phyloP scores from a whole-genome alignment of 805 yeast genomes.

The Millerago galiae region DNA sequence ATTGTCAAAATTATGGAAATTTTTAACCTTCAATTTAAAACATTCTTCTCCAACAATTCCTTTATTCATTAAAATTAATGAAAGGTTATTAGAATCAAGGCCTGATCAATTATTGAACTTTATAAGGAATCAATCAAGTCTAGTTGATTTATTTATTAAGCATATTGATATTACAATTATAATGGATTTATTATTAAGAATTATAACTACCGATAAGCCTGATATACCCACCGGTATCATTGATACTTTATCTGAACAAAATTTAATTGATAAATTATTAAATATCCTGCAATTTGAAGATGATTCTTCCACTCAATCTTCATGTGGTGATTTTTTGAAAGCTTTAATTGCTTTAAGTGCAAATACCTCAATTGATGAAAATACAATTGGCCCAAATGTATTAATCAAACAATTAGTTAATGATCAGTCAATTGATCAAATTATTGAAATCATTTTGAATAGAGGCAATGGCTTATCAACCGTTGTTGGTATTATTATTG shows the following conservation, averaged over 20 bases:
- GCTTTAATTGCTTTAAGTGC: constrained; percentile 94
- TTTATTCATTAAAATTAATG: constrained; percentile 82
- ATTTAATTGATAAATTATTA: constrained; percentile 64
- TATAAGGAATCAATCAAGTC: constrained; percentile 43
- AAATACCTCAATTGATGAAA: constrained; percentile 67
- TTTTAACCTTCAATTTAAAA: constrained; percentile 49
- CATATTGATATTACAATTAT: constrained; percentile 86
- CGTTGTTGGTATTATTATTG: constrained; percentile 89
- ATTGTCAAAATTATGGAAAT: constrained; percentile 69
- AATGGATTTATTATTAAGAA: constrained; percentile 83
- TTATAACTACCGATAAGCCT: constrained; percentile 87
- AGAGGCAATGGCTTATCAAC: constrained; percentile 78
- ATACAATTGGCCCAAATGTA: constrained; percentile 92
- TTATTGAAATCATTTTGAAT: constrained; percentile 64
- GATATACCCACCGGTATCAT: constrained; percentile 86
- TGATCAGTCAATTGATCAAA: constrained; percentile 49
- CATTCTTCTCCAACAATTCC: constrained; percentile 71
- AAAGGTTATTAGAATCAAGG: constrained; percentile 77
- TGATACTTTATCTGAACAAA: constrained; percentile 68
- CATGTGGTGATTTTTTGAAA: constrained; percentile 90
- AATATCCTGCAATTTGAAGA: constrained; percentile 57
- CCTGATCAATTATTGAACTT: constrained; percentile 51
- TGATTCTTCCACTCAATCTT: constrained; percentile 66
- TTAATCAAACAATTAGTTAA: constrained; percentile 83
- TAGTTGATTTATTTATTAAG: constrained; percentile 64